Evolutionary conservation across 2,329 filamentous ascomycete genomes (phyloP).

Genomic region (Raffaelea ambrosiae): DNA sequence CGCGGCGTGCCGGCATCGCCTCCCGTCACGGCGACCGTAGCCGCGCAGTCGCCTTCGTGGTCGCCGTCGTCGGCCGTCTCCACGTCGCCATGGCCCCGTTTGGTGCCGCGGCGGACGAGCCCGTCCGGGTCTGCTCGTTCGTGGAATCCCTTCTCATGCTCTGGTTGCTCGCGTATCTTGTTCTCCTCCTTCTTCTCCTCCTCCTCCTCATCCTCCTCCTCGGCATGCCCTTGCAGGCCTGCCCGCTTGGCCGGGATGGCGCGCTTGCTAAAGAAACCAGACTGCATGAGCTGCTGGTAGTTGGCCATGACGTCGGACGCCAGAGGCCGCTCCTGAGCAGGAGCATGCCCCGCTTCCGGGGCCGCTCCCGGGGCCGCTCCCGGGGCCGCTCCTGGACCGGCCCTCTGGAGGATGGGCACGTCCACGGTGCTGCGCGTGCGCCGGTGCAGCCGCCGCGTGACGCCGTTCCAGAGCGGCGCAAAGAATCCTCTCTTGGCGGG

Average conservation of each 20-base stretch:
- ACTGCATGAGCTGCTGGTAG: constrained; percentile 47
- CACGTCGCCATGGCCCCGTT: constrained; percentile 27
- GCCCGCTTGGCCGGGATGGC: constrained; percentile 49
- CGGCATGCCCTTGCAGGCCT: constrained; percentile 19
- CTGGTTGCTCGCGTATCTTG: too few relatives aligned
- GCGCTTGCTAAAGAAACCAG: constrained; percentile 50
- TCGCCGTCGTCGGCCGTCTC: neutral
- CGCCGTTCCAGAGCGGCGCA: constrained; percentile 23
- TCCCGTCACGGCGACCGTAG: constrained; percentile 3
- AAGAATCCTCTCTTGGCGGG: constrained; percentile 17
- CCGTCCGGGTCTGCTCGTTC: neutral
- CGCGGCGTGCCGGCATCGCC: constrained; percentile 8
- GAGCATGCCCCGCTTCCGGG: neutral
- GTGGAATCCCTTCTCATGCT: too few relatives aligned
- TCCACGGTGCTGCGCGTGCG: constrained; percentile 4
- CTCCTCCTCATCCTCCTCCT: neutral
- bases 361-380: neutral
- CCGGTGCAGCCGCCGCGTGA: constrained; percentile 19
- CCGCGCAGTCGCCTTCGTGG: neutral
- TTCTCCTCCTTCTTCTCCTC: neutral
- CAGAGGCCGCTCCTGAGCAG: neutral
- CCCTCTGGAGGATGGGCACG: neutral
- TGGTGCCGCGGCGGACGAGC: constrained; percentile 29
- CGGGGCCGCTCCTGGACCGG: neutral
- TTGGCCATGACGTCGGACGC: constrained; percentile 23